phyloP scores from a whole-genome alignment of 2,329 filamentous ascomycete genomes.

The Cladosporium velox region DNA sequence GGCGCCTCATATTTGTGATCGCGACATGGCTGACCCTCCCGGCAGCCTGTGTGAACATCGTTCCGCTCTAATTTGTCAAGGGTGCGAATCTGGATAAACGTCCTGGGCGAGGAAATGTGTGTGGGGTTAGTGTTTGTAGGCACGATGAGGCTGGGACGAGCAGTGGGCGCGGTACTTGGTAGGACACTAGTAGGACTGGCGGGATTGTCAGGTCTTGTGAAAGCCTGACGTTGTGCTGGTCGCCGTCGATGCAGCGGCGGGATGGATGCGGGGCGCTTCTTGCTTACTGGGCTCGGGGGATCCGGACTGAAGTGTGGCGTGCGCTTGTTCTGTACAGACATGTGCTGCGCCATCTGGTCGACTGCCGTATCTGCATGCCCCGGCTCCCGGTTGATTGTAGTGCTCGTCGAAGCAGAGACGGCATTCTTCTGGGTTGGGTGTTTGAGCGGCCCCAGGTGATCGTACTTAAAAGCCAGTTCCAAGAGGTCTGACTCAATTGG shows the following conservation, averaged over 20 bases:
- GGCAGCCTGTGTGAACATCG: background rate
- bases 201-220: background rate
- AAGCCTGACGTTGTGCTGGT: background rate
- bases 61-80: background rate
- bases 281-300: background rate
- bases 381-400: background rate
- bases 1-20: background rate
- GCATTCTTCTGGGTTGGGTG: background rate
- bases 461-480: background rate
- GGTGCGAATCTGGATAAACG: background rate
- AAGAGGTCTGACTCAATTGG: background rate
- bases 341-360: background rate
- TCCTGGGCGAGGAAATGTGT: background rate
- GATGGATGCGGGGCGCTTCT: background rate
- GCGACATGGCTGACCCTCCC: background rate
- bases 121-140: no score
- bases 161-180: background rate
- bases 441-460: background rate
- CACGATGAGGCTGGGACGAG: background rate
- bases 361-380: background rate
- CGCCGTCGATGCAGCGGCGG: background rate
- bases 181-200: background rate
- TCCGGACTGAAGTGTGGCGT: background rate
- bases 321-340: background rate
- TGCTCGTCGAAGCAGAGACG: background rate